Evolutionary conservation across 1,139 yeast genomes (phyloP).

Genomic region (Barnettozyma hawaiiensis): DNA sequence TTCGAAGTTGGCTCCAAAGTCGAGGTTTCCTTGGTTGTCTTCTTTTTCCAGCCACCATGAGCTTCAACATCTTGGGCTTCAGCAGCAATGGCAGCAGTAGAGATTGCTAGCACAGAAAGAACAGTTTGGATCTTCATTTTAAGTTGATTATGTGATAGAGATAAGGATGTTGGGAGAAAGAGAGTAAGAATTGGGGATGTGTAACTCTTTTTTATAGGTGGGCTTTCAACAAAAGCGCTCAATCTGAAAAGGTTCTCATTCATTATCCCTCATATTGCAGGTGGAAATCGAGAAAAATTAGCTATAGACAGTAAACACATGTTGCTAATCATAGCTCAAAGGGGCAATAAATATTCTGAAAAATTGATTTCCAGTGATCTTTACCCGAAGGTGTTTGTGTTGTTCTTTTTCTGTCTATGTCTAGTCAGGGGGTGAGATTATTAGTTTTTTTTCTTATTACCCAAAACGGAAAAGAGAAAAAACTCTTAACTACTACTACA

Average conservation of each 20-base stretch:
- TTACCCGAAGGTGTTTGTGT: too few species aligned
- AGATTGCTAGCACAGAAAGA: constrained; percentile 2
- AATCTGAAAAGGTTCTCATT: background rate
- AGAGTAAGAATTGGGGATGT: background rate
- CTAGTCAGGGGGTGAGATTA: too few species aligned
- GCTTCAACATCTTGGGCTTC: constrained; percentile 8
- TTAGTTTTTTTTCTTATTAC: too few species aligned
- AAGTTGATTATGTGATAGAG: background rate
- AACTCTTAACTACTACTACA: too few species aligned
- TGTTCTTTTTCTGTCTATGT: too few species aligned
- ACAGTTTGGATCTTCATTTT: background rate
- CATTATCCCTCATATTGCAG: background rate
- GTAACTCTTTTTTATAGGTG: background rate
- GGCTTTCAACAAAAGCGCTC: background rate
- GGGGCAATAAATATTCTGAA: background rate
- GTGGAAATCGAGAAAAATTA: background rate
- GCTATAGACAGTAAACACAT: background rate
- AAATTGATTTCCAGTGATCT: too few species aligned
- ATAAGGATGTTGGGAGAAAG: background rate
- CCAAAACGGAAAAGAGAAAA: background rate
- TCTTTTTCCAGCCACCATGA: constrained; percentile 3
- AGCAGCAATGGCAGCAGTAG: constrained; percentile 6
- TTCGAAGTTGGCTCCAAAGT: background rate
- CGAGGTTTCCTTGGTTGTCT: constrained; percentile 3
- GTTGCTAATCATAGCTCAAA: background rate